A percentile compares a stretch with the other conserved stretches of the same genome.
phyloP scores from a whole-genome alignment of 1,284 basidiomycete genomes.

The Phellopilus nigrolimitatus region DNA sequence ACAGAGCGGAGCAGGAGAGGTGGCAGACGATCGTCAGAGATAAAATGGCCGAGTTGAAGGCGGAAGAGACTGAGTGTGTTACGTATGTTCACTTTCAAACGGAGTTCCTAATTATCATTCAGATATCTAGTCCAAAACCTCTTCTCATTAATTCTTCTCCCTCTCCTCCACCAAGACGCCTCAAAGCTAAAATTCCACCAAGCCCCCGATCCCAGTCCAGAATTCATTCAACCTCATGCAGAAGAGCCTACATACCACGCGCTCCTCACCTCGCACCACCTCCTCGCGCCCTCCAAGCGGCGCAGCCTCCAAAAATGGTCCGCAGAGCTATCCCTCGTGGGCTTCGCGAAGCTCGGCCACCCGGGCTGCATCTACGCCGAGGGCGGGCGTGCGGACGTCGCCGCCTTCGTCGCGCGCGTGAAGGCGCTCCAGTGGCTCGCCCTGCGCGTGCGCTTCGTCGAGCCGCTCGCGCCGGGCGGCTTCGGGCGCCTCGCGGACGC shows the following conservation, averaged over 20 bases:
- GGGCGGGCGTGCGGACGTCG: constrained; percentile 46
- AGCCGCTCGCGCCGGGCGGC: constrained; percentile 30
- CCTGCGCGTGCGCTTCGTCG: constrained; percentile 56
- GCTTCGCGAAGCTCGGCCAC: constrained; percentile 71
- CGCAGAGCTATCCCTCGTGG: constrained; percentile 48
- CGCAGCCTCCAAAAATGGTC: constrained; percentile 59
- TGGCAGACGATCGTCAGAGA: constrained; percentile 45
- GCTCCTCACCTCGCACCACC: constrained; percentile 70
- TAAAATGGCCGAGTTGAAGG: constrained; percentile 34
- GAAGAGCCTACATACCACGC: constrained; percentile 42
- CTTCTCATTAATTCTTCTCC: constrained; percentile 52
- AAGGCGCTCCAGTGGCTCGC: constrained; percentile 79
- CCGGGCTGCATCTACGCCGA: constrained; percentile 70
- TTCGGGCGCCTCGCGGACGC: neutral
- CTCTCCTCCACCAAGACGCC: constrained; percentile 42
- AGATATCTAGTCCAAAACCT: constrained; percentile 63
- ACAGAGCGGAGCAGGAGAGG: constrained; percentile 45
- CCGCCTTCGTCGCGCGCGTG: constrained; percentile 62
- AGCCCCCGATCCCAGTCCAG: neutral
- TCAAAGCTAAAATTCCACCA: constrained; percentile 15
- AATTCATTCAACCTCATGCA: constrained; percentile 1
- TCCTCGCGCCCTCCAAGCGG: constrained; percentile 64
- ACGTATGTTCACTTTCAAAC: neutral
- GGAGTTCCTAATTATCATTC: neutral
- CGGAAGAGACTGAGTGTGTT: constrained; percentile 42